Evolutionary conservation across 1,284 basidiomycete genomes (phyloP), one percentile per base, ranked within the genome.

Genomic region (Coriolopsis trogii): DNA sequence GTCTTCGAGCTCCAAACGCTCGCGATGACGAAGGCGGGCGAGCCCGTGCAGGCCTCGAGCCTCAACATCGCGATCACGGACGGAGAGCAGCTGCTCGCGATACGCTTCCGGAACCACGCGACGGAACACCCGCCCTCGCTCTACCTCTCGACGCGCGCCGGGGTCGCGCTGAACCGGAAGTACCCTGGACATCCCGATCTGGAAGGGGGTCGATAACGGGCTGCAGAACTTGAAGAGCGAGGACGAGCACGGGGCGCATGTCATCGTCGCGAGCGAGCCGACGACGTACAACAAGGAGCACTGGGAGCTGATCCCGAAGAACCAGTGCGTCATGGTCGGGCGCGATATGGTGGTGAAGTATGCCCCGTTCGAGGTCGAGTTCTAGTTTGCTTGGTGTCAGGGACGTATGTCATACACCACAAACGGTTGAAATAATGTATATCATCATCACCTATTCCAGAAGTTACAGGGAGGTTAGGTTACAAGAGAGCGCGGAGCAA

Each of bases 211-310:
- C 12, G 60, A 62, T 36, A 60, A 62, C 44, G 61, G 55, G 28
- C 24, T 25, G 39, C 46, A 51, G 56, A 61, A 61, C 28, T 16
- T 63, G 50, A 63, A 60, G 53, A 55, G 44, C 24, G 56, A 50
- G 30, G 58, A 67, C 46, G 63, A 64, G 46, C 67, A 68, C 38
- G 69, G 70, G 16, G 61, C 59, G 37, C 70, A 73, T 51, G 61
- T 72, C 15, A 71, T 73, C 48, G 63, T 73, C 8, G 69, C 68
- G 20, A 68, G 67, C 58, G 72, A 73, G 61, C 71, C 71, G 23
- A 67, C 64, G 16, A 73, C 72, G 31, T 69, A 59, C 51, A 63
- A 65, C 30, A 50, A 61, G 49, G 53, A 64, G 10, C 66, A 71
- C 12, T 73, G 70, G 71, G 58, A 63, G 49, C 54, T 71, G 44